phyloP scores from a whole-genome alignment of 192 early-diverging fungal species.

The Irineochytrium annulatum region DNA sequence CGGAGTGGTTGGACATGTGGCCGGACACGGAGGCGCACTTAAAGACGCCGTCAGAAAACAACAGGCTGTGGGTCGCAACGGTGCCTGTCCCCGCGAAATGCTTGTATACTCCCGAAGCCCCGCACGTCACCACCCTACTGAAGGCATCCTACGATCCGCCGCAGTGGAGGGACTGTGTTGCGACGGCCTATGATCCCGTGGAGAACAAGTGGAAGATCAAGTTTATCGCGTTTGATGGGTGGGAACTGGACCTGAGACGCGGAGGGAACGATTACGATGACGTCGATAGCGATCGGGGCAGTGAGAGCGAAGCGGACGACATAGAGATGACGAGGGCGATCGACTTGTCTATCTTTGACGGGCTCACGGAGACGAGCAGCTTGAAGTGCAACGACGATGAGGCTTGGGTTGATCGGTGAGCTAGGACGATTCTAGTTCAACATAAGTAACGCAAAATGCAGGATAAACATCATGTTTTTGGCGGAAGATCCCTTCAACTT shows the following conservation, averaged over 20 bases:
- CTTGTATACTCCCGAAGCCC: not conserved
- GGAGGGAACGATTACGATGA: conserved; percentile 24
- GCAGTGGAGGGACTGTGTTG: conserved; percentile 42
- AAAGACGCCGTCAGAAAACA: not conserved
- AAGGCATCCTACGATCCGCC: not conserved
- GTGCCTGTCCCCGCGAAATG: conserved; percentile 42
- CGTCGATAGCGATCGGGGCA: conserved; percentile 14
- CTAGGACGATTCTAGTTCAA: no score
- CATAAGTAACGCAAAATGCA: no score
- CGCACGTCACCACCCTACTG: not conserved
- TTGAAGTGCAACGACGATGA: conserved; percentile 27
- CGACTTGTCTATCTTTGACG: conserved; percentile 7
- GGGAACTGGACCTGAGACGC: conserved; percentile 33
- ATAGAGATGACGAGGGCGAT: conserved; percentile 7
- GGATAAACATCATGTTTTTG: conserved; percentile 48
- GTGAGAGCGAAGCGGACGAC: conserved; percentile 1
- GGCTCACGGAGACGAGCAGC: no score
- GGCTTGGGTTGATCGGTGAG: conserved; percentile 47
- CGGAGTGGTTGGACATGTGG: conserved; percentile 49
- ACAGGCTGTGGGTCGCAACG: conserved; percentile 20
- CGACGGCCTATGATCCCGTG: conserved; percentile 37
- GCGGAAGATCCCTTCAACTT: conserved; percentile 51
- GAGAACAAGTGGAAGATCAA: conserved; percentile 40
- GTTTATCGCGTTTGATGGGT: conserved; percentile 39
- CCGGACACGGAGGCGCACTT: not conserved